Conservation (phyloP, 495 filamentous ascomycete species). For the Filosporella fistucella region DNA sequence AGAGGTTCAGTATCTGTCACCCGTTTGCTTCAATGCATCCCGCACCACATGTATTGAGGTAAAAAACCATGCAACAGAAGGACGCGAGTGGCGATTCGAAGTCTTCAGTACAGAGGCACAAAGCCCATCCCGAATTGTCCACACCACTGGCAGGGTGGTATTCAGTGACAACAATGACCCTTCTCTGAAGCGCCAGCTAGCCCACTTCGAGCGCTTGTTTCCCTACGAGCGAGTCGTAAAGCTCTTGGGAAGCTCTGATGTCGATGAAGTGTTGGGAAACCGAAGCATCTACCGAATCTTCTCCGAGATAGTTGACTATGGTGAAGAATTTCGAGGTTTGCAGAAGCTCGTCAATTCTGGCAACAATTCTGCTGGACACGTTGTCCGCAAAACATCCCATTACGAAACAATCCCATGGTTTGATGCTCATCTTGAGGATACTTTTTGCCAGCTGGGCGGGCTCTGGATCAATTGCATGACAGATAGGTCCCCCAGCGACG, state of each 20-base stretch:
- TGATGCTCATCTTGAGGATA: conserved; percentile 29
- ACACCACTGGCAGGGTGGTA: conserved; percentile 28
- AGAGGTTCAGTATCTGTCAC: conserved; percentile 34
- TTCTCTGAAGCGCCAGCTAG: conserved; percentile 31
- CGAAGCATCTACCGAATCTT: conserved; percentile 44
- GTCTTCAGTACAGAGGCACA: conserved; percentile 9
- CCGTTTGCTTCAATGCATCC: conserved; percentile 35
- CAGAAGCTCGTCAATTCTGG: conserved; percentile 39
- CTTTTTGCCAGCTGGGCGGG: conserved; percentile 47
- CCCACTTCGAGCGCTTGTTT: conserved; percentile 37
- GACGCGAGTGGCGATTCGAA: conserved; percentile 15
- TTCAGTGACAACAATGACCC: conserved; percentile 28
- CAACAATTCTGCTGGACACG: conserved; percentile 38
- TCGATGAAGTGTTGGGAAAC: conserved; percentile 45
- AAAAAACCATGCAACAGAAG: conserved; percentile 12
- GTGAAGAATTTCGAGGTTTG: conserved; percentile 37
- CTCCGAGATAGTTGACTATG: conserved; percentile 45
- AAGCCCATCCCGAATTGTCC: background rate
- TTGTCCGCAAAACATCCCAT: conserved; percentile 36
- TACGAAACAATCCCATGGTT: conserved; percentile 34
- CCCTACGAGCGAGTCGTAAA: conserved; percentile 32
- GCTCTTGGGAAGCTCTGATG: conserved; percentile 32
- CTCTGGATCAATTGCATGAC: conserved; percentile 53
- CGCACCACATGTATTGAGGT: conserved; percentile 35
- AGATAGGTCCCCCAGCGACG: conserved; percentile 30